Percentiles rank a stretch among this genome's conserved stretches.
phyloP scores from a whole-genome alignment of 2,329 filamentous ascomycete genomes.

The Paramyrothecium roridum region DNA sequence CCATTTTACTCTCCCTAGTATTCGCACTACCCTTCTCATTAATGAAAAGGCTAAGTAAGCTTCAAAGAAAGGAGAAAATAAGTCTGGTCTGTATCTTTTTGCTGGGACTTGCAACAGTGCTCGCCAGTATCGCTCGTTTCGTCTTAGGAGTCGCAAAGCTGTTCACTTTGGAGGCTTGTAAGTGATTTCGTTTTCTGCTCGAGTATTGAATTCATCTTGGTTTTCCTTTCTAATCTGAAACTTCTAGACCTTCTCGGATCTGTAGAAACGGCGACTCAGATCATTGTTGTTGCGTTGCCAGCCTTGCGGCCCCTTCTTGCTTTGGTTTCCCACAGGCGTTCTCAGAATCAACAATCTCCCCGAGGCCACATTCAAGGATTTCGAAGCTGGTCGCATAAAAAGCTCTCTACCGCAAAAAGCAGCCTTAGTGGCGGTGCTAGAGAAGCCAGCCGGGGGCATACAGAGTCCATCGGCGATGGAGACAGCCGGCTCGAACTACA shows the following conservation, averaged over 20 bases:
- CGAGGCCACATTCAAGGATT: no score
- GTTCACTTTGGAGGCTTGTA: background rate
- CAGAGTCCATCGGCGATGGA: no score
- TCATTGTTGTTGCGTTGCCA: constrained; percentile 1
- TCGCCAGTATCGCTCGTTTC: background rate
- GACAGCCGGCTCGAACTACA: no score
- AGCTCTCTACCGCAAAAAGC: no score
- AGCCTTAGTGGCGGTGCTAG: no score
- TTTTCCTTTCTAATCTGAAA: background rate
- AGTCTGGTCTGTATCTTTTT: constrained; percentile 1
- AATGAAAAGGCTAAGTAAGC: background rate
- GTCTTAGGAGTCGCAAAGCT: background rate
- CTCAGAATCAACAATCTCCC: no score
- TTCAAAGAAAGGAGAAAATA: background rate
- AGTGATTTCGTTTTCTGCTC: background rate
- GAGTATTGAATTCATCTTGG: background rate
- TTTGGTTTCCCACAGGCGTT: no score
- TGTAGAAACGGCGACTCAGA: background rate
- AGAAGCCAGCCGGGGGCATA: no score
- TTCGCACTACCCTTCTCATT: background rate
- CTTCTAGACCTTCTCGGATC: background rate
- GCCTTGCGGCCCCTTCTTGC: constrained; percentile 1
- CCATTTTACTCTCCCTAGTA: background rate
- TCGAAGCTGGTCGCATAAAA: no score
- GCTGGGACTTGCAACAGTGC: background rate